phyloP scores from a whole-genome alignment of 441 rosid species.

The Eruca vesicaria region DNA sequence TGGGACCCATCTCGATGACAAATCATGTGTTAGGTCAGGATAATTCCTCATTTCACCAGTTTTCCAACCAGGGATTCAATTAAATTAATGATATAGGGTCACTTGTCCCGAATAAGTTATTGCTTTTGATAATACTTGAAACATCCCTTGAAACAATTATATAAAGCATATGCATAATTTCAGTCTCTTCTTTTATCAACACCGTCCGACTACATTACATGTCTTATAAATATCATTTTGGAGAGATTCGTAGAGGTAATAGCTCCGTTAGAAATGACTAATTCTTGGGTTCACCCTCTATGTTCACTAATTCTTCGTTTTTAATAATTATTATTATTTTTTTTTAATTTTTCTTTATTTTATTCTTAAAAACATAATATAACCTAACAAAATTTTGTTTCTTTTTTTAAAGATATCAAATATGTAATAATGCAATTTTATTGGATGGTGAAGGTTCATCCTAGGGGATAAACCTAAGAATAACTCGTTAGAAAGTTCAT shows the following conservation, averaged over 20 bases:
- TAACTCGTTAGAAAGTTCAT: no score
- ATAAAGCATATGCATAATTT: not conserved
- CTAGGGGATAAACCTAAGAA: no score
- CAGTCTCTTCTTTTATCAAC: not conserved
- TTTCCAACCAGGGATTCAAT: not conserved
- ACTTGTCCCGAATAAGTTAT: not conserved
- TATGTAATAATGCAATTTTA: no score
- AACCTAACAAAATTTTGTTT: no score
- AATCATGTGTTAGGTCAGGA: not conserved
- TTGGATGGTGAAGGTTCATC: no score
- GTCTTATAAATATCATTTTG: not conserved
- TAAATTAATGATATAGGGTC: not conserved
- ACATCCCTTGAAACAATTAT: not conserved
- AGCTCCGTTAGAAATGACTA: no score
- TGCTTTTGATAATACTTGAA: not conserved
- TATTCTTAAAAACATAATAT: no score
- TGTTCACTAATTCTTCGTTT: no score
- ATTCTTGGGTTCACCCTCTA: no score
- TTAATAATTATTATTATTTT: no score
- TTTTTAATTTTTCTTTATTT: no score
- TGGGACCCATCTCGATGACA: not conserved
- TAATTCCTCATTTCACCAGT: slow-evolving; percentile 1
- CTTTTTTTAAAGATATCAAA: no score
- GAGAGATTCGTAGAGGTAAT: not conserved
- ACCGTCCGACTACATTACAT: not conserved